A percentile compares a stretch with the other conserved stretches of the same genome.
Evolutionary conservation across 306 rosid species (phyloP).

Genomic region (Geum urbanum): DNA sequence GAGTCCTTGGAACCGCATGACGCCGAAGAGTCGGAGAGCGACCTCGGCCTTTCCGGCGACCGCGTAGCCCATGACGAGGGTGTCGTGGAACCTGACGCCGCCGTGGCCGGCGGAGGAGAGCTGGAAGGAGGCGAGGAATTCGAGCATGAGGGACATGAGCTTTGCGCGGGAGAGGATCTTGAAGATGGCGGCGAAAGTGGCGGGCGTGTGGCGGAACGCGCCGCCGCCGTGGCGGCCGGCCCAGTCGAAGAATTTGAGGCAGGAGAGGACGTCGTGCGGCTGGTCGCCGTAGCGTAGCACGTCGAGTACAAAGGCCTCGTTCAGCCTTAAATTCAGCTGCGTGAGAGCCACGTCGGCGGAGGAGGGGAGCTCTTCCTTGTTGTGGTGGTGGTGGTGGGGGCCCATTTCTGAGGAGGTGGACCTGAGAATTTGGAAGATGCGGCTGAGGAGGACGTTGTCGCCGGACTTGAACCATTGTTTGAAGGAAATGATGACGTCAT

Average conservation of each 20-base stretch:
- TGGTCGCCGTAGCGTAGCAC: slow-evolving; percentile 41
- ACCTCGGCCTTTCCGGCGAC: slow-evolving; percentile 57
- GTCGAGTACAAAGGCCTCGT: slow-evolving; percentile 48
- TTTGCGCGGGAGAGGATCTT: slow-evolving; percentile 50
- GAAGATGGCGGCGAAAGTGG: slow-evolving; percentile 54
- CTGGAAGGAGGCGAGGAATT: slow-evolving; percentile 39
- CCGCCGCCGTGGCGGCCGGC: slow-evolving; percentile 61
- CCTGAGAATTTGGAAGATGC: slow-evolving; percentile 49
- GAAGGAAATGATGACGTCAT: slow-evolving; percentile 38
- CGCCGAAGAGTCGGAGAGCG: slow-evolving; percentile 64
- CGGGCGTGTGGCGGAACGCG: slow-evolving; percentile 62
- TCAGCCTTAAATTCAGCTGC: slow-evolving; percentile 43
- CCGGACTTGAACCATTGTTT: slow-evolving; percentile 52
- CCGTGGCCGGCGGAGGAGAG: slow-evolving; percentile 11
- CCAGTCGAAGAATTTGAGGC: slow-evolving; percentile 90
- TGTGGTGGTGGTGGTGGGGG: background rate
- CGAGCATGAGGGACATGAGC: slow-evolving; percentile 45
- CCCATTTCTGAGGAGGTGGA: slow-evolving; percentile 13
- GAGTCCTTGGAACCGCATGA: slow-evolving; percentile 65
- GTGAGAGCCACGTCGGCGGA: slow-evolving; percentile 43
- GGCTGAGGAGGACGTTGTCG: slow-evolving; percentile 23
- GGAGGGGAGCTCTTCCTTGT: no score
- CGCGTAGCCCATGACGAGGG: slow-evolving; percentile 69
- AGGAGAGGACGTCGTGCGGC: slow-evolving; percentile 46
- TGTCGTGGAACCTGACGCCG: slow-evolving; percentile 42